A percentile compares a stretch with the other conserved stretches of the same genome.
These are phyloP conservation scores for Paraphaeosphaeria sporulosa DNA, from an alignment of 2,329 filamentous ascomycete species.

Conservation along the genomic window DNA sequence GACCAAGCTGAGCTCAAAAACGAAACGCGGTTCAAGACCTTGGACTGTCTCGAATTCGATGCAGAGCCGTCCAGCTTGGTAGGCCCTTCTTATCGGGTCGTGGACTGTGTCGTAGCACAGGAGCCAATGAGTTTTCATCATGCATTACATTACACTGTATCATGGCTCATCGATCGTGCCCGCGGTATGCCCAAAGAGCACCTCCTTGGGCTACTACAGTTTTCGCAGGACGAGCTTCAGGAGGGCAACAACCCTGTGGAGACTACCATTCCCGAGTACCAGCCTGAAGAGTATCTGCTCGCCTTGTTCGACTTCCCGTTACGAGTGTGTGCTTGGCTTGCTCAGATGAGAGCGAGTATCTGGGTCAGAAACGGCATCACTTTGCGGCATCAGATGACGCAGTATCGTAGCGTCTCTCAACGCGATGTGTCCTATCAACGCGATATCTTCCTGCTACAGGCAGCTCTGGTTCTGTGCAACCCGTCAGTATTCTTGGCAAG, in stretches of 20 bases:
- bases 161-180: constrained; percentile 92
- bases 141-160: constrained; percentile 92
- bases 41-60: constrained; percentile 84
- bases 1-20: constrained; percentile 87
- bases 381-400: constrained; percentile 90
- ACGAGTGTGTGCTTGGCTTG: constrained; percentile 92
- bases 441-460: constrained; percentile 93
- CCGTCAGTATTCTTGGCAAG: constrained; percentile 84
- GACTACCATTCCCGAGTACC: constrained; percentile 65
- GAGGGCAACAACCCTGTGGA: constrained; percentile 67
- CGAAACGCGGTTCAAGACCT: constrained; percentile 80
- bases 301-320: constrained; percentile 92
- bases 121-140: constrained; percentile 97
- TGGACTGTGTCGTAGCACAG: constrained; percentile 87
- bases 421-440: constrained; percentile 93
- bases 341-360: constrained; percentile 98
- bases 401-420: constrained; percentile 87
- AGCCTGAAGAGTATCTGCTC: constrained; percentile 80
- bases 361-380: constrained; percentile 99
- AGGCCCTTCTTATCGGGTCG: constrained; percentile 62
- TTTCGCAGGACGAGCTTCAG: constrained; percentile 74
- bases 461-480: constrained; percentile 85
- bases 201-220: constrained; percentile 73
- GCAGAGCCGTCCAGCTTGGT: constrained; percentile 37
- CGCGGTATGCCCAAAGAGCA: constrained; percentile 74